Conservation (phyloP, 192 early-diverging fungal species). For the Allomyces macrogynus region DNA sequence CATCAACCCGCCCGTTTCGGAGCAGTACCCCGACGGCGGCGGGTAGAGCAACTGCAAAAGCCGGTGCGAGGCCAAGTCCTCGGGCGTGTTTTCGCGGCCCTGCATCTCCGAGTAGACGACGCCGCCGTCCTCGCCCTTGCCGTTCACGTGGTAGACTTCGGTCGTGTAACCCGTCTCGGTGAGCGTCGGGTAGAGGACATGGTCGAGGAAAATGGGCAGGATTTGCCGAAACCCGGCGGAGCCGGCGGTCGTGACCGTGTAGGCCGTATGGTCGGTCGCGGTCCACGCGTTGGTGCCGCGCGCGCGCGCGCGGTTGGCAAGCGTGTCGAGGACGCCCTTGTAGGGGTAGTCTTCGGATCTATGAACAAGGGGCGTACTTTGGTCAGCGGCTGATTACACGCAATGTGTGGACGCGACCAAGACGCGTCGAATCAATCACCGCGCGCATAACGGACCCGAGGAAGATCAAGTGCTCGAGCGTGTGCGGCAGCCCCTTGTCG, state of each 20-base stretch:
- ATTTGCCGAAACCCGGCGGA: conserved; percentile 33
- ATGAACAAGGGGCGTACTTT: neutral
- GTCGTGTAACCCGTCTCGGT: conserved; percentile 34
- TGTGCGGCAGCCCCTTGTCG: neutral
- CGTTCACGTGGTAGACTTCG: conserved; percentile 36
- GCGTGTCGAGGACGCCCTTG: conserved; percentile 36
- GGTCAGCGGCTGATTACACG: neutral
- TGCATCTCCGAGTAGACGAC: conserved; percentile 47
- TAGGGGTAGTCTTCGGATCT: neutral
- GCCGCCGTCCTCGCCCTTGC: conserved; percentile 40
- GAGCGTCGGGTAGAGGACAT: conserved; percentile 38
- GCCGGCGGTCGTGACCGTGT: conserved; percentile 27
- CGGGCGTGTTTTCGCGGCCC: conserved; percentile 6
- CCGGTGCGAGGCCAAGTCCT: neutral
- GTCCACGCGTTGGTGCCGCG: conserved; percentile 47
- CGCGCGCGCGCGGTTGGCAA: conserved; percentile 35
- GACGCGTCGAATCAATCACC: conserved; percentile 17
- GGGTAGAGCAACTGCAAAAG: conserved; percentile 25
- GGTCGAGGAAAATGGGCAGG: conserved; percentile 42
- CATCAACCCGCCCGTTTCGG: conserved; percentile 40
- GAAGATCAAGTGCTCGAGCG: conserved; percentile 25
- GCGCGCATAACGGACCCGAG: conserved; percentile 32
- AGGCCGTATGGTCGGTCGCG: conserved; percentile 8
- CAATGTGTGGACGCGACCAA: neutral
- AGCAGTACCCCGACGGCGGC: conserved; percentile 34